phyloP scores from a whole-genome alignment of 768 basidiomycete genomes.

The Amanita pallidorosea region DNA sequence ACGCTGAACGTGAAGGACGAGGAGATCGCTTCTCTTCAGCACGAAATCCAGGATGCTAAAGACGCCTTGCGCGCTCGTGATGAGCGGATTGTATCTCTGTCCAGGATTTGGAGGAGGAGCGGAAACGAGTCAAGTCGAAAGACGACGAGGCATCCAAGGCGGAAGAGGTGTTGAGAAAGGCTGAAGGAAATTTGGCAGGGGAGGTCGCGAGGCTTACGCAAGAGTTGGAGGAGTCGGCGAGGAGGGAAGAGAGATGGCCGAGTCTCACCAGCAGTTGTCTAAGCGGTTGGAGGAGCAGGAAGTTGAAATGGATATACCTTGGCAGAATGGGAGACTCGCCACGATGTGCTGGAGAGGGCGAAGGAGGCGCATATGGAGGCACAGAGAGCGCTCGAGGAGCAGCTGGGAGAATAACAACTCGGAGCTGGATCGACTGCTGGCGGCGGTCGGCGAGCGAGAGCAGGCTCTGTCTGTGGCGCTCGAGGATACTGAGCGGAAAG shows the following conservation, averaged over 20 bases:
- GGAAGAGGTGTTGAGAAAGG: background rate
- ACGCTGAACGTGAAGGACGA: conserved; percentile 4
- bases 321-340: background rate
- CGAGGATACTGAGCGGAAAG: background rate
- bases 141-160: background rate
- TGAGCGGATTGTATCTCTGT: conserved; percentile 3
- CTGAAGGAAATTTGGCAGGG: background rate
- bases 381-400: background rate
- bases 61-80: conserved; percentile 3
- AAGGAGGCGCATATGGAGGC: conserved; percentile 1
- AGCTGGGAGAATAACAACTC: background rate
- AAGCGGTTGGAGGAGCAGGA: conserved; percentile 1
- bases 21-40: conserved; percentile 4
- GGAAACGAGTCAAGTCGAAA: background rate
- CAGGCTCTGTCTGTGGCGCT: conserved; percentile 7
- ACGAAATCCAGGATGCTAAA: background rate
- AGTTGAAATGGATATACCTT: background rate
- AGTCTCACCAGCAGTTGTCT: background rate
- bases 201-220: background rate
- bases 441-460: conserved; percentile 2
- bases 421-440: background rate
- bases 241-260: background rate
- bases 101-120: conserved; percentile 1
- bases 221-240: conserved; percentile 2
- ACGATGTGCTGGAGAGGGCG: conserved; percentile 1